phyloP scores from a whole-genome alignment of 352 stramenopile genomes.

The Globisporangium recalcitrans region DNA sequence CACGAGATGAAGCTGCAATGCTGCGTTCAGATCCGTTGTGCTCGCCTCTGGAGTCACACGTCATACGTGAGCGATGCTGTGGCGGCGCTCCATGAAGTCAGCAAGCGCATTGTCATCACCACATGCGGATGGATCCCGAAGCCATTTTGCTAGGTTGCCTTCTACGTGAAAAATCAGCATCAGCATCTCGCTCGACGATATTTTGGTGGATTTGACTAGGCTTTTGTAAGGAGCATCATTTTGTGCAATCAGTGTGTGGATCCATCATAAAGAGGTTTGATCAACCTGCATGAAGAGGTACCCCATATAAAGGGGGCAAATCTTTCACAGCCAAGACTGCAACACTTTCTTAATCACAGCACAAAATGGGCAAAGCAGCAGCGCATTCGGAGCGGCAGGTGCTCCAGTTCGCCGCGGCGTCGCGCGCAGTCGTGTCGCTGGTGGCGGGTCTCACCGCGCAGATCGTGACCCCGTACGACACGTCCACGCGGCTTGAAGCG shows the following conservation, averaged over 20 bases:
- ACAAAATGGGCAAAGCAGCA: not conserved
- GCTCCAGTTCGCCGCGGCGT: constrained; percentile 39
- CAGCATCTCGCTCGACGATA: not conserved
- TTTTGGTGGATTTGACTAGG: not conserved
- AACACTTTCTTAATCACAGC: not conserved
- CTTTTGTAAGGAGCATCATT: not conserved
- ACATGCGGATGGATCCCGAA: not conserved
- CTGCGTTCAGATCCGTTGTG: no score
- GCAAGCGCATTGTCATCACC: not conserved
- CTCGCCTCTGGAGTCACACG: not conserved
- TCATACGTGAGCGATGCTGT: not conserved
- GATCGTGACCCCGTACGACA: constrained; percentile 65
- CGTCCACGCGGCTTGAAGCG: constrained; percentile 39
- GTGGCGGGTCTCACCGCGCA: constrained; percentile 36
- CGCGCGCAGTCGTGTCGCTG: constrained; percentile 40
- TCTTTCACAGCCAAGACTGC: no score
- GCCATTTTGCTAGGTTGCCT: not conserved
- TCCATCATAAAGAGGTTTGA: not conserved
- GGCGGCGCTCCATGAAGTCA: not conserved
- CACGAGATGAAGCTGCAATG: not conserved
- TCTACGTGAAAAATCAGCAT: no score
- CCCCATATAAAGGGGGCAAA: no score
- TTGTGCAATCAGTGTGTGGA: not conserved
- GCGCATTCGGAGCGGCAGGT: constrained; percentile 26
- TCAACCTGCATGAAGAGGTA: no score